Evolutionary conservation across 2,329 filamentous ascomycete species (phyloP).

Genomic region (Aureobasidium sp.): DNA sequence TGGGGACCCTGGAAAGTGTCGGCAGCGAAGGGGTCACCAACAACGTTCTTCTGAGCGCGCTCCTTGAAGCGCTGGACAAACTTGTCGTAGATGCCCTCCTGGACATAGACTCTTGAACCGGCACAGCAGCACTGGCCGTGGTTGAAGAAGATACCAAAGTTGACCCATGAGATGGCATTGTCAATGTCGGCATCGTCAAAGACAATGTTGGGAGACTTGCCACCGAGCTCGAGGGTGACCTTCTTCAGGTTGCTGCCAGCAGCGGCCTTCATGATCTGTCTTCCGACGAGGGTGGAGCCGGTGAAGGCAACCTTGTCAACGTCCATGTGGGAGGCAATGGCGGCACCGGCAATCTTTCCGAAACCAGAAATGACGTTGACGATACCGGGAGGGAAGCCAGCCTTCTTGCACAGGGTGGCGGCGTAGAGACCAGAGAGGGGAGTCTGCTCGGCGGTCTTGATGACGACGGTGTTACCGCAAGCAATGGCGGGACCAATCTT

Average conservation of each 20-base stretch:
- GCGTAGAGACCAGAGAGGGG: slow-evolving; percentile 63
- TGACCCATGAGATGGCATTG: slow-evolving; percentile 70
- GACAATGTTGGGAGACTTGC: slow-evolving; percentile 76
- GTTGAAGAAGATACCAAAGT: slow-evolving; percentile 55
- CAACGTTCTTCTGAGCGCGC: slow-evolving; percentile 65
- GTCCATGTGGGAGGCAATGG: slow-evolving; percentile 69
- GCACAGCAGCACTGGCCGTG: slow-evolving; percentile 63
- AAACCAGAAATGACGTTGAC: slow-evolving; percentile 72
- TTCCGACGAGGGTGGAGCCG: slow-evolving; percentile 66
- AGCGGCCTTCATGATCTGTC: slow-evolving; percentile 73
- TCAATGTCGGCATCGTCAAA: slow-evolving; percentile 73
- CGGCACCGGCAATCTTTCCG: slow-evolving; percentile 71
- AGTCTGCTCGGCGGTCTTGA: slow-evolving; percentile 73
- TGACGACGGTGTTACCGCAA: slow-evolving; percentile 63
- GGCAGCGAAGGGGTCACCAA: slow-evolving; percentile 73
- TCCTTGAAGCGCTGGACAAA: slow-evolving; percentile 75
- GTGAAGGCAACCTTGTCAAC: slow-evolving; percentile 81
- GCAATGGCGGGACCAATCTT: slow-evolving; percentile 72
- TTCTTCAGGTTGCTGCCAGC: slow-evolving; percentile 74
- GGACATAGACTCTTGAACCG: slow-evolving; percentile 76
- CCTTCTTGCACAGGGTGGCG: slow-evolving; percentile 61
- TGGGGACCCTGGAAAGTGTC: slow-evolving; percentile 86
- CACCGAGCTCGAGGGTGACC: slow-evolving; percentile 72
- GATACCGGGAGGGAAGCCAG: slow-evolving; percentile 71
- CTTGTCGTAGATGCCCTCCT: slow-evolving; percentile 81